Conservation (phyloP, 805 yeast genomes). For the Hanseniaspora guilliermondii region DNA sequence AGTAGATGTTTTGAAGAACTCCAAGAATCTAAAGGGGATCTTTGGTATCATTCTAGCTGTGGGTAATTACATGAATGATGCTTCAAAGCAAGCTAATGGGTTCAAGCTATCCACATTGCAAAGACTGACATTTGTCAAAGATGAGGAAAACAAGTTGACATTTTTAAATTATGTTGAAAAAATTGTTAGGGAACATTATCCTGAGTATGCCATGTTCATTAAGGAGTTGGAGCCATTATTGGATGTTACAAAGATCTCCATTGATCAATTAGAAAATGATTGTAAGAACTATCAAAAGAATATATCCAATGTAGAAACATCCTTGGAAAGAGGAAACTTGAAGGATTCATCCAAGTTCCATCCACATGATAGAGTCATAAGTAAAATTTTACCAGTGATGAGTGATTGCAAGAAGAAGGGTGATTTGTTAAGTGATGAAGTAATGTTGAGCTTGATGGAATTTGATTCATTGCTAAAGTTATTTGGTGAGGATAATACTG, state of each 20-base stretch:
- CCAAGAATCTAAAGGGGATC: slow-evolving; percentile 56
- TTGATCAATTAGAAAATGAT: slow-evolving; percentile 70
- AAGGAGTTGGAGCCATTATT: slow-evolving; percentile 52
- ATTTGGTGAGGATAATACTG: slow-evolving; percentile 82
- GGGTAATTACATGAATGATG: slow-evolving; percentile 93
- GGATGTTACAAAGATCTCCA: slow-evolving; percentile 56
- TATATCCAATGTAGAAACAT: slow-evolving; percentile 57
- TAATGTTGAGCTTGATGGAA: slow-evolving; percentile 48
- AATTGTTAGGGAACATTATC: slow-evolving; percentile 70
- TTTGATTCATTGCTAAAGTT: slow-evolving; percentile 61
- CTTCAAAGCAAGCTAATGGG: slow-evolving; percentile 84
- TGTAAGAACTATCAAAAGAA: slow-evolving; percentile 50
- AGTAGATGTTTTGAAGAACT: slow-evolving; percentile 48
- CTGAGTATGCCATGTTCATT: slow-evolving; percentile 62
- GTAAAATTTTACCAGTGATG: slow-evolving; percentile 48
- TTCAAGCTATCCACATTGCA: slow-evolving; percentile 84
- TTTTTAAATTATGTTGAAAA: slow-evolving; percentile 87
- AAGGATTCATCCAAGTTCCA: slow-evolving; percentile 70
- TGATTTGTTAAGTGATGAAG: slow-evolving; percentile 50
- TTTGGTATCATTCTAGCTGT: slow-evolving; percentile 78
- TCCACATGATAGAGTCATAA: slow-evolving; percentile 64
- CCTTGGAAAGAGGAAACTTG: slow-evolving; percentile 71
- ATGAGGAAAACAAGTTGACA: slow-evolving; percentile 73
- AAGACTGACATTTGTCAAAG: slow-evolving; percentile 79
- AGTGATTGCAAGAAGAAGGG: slow-evolving; percentile 67